Evolutionary conservation across 371 early-diverging fungal species (phyloP).

Genomic region (Rhizopus microsporus): DNA sequence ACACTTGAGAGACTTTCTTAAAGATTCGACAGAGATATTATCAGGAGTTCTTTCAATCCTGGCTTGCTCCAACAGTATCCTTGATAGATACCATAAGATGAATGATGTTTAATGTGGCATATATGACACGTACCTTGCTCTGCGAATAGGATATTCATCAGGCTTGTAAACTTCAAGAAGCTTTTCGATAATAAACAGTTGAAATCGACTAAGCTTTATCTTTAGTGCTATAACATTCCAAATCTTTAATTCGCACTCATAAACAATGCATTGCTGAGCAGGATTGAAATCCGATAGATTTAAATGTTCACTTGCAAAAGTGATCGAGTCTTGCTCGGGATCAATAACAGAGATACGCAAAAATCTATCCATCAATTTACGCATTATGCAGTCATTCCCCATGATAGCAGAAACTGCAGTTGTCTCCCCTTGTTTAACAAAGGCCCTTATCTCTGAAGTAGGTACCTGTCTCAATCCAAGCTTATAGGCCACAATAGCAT

Average conservation of each 20-base stretch:
- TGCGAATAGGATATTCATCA: slow-evolving; percentile 35
- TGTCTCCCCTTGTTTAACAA: slow-evolving; percentile 25
- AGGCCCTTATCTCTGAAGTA: slow-evolving; percentile 22
- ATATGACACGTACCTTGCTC: slow-evolving; percentile 32
- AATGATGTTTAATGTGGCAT: neutral
- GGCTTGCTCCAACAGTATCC: slow-evolving; percentile 23
- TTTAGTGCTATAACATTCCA: slow-evolving; percentile 28
- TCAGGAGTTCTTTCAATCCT: slow-evolving; percentile 27
- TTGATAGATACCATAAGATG: slow-evolving; percentile 2
- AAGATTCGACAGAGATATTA: neutral
- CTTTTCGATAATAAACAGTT: slow-evolving; percentile 24
- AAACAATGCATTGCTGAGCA: slow-evolving; percentile 26
- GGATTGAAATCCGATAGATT: slow-evolving; percentile 12
- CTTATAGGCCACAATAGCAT: slow-evolving; percentile 32
- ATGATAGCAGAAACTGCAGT: slow-evolving; percentile 27
- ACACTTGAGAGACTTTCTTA: slow-evolving; percentile 20
- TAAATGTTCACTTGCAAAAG: slow-evolving; percentile 31
- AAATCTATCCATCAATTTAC: slow-evolving; percentile 46
- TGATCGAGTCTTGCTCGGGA: slow-evolving; percentile 17
- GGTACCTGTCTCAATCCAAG: slow-evolving; percentile 37
- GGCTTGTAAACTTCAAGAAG: slow-evolving; percentile 30
- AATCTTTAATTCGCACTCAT: slow-evolving; percentile 44
- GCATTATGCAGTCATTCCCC: slow-evolving; percentile 29
- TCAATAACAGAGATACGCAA: slow-evolving; percentile 35
- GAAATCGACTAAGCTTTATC: slow-evolving; percentile 24